Conservation (phyloP, 306 rosid genomes). For the Vigna unguiculata region DNA sequence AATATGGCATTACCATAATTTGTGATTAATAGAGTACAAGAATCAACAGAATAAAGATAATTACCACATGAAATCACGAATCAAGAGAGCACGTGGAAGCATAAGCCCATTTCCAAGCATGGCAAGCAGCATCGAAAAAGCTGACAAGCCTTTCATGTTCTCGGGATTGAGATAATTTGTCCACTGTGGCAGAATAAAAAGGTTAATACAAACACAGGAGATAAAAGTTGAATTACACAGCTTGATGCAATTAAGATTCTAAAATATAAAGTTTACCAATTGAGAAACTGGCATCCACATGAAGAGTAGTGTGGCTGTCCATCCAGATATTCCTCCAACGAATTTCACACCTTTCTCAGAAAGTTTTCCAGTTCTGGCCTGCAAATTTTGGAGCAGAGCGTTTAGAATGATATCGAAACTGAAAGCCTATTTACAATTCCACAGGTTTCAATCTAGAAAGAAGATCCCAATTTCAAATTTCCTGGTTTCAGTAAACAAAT, state of each 20-base stretch:
- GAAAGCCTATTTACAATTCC: slow-evolving; percentile 38
- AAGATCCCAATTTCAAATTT: slow-evolving; percentile 14
- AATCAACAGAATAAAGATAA: slow-evolving; percentile 36
- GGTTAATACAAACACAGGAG: slow-evolving; percentile 35
- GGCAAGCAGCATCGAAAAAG: slow-evolving; percentile 91
- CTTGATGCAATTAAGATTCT: slow-evolving; percentile 34
- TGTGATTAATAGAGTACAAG: slow-evolving; percentile 8
- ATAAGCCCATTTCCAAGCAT: slow-evolving; percentile 92
- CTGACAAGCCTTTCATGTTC: slow-evolving; percentile 94
- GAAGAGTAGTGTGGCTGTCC: slow-evolving; percentile 97
- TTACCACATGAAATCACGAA: slow-evolving; percentile 97
- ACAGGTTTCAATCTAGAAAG: slow-evolving; percentile 18
- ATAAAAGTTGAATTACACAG: slow-evolving; percentile 34
- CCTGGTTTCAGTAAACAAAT: slow-evolving; percentile 33
- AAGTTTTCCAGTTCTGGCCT: slow-evolving; percentile 86
- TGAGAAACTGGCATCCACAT: slow-evolving; percentile 99
- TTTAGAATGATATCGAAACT: slow-evolving; percentile 42
- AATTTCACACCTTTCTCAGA: slow-evolving; percentile 73
- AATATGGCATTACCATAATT: slow-evolving; percentile 10
- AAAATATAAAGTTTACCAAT: slow-evolving; percentile 60
- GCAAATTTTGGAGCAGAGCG: slow-evolving; percentile 48
- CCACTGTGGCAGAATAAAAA: slow-evolving; percentile 70
- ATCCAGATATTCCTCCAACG: slow-evolving; percentile 93
- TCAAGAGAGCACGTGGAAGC: slow-evolving; percentile 85
- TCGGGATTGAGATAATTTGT: slow-evolving; percentile 94